Evolutionary conservation across 1,284 basidiomycete species (phyloP).

Genomic region (Somion occarium): DNA sequence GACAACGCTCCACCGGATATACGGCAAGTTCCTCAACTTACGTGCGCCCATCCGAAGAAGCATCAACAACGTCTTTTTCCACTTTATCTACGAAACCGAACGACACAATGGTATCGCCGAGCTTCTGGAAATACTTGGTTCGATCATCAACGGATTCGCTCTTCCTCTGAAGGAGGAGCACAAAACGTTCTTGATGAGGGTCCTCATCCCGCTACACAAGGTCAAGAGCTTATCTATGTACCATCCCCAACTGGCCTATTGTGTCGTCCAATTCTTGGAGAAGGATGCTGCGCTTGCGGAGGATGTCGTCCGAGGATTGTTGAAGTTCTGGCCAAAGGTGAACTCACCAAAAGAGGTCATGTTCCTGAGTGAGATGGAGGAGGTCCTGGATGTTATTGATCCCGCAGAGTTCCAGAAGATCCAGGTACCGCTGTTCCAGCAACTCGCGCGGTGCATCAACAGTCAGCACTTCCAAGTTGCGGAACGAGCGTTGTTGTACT

Average conservation of each 20-base stretch:
- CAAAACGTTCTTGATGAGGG: constrained; percentile 95
- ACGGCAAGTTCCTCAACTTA: constrained; percentile 98
- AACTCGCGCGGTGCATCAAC: constrained; percentile 96
- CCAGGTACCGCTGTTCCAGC: constrained; percentile 90
- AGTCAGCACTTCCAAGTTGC: constrained; percentile 99
- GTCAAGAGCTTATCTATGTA: constrained; percentile 96
- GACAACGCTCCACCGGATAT: constrained; percentile 98
- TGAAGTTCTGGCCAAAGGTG: constrained; percentile 99
- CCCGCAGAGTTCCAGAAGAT: constrained; percentile 97
- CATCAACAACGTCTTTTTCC: constrained; percentile 99
- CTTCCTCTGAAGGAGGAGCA: constrained; percentile 98
- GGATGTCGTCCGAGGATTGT: constrained; percentile 91
- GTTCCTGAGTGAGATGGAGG: constrained; percentile 99
- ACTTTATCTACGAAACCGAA: constrained; percentile 98
- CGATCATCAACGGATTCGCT: constrained; percentile 99
- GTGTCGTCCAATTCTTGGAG: constrained; percentile 98
- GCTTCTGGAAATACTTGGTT: constrained; percentile 95
- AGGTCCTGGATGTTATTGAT: constrained; percentile 98
- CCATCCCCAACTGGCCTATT: constrained; percentile 98
- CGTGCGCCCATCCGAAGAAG: constrained; percentile 98
- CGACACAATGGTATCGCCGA: constrained; percentile 99
- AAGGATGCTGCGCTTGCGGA: constrained; percentile 93
- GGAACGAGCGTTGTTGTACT: constrained; percentile 90
- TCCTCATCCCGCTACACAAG: constrained; percentile 97
- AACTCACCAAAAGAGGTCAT: constrained; percentile 99